A percentile compares a stretch with the other conserved stretches of the same genome.
phyloP scores from a whole-genome alignment of 2,329 filamentous ascomycete species.

The Xylaria sp. region DNA sequence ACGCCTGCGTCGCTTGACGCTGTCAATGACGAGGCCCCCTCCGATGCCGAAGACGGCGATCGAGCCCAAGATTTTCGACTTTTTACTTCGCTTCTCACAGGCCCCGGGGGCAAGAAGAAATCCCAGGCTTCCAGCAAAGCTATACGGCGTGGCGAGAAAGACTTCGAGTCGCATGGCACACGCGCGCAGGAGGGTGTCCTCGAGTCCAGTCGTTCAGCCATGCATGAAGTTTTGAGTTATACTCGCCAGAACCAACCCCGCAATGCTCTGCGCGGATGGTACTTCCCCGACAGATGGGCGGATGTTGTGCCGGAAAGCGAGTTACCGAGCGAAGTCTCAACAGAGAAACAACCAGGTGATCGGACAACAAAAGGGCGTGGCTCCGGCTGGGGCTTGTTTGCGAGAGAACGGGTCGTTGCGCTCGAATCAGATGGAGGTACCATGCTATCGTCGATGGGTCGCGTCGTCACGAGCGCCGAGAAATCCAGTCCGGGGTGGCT shows the following conservation, averaged over 20 bases:
- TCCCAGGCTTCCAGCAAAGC: conserved; percentile 62
- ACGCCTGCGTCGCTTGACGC: conserved; percentile 13
- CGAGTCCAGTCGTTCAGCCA: conserved; percentile 82
- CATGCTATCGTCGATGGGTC: conserved; percentile 81
- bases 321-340: conserved; percentile 36
- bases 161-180: conserved; percentile 95
- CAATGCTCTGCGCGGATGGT: conserved; percentile 75
- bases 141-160: conserved; percentile 93
- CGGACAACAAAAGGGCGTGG: conserved; percentile 42
- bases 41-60: conserved; percentile 41
- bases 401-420: conserved; percentile 66
- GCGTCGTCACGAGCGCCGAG: conserved; percentile 63
- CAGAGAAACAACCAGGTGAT: conserved; percentile 30
- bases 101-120: conserved; percentile 29
- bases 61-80: conserved; percentile 82
- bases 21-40: conserved; percentile 38
- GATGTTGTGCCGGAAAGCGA: conserved; percentile 40
- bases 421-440: conserved; percentile 76
- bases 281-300: conserved; percentile 71
- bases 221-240: conserved; percentile 86
- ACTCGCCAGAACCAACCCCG: conserved; percentile 78
- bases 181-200: conserved; percentile 80
- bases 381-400: conserved; percentile 50
- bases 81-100: conserved; percentile 64
- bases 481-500: conserved; percentile 66